Evolutionary conservation across 148 eudicot species (phyloP).

Genomic region (Agrostemma githago): DNA sequence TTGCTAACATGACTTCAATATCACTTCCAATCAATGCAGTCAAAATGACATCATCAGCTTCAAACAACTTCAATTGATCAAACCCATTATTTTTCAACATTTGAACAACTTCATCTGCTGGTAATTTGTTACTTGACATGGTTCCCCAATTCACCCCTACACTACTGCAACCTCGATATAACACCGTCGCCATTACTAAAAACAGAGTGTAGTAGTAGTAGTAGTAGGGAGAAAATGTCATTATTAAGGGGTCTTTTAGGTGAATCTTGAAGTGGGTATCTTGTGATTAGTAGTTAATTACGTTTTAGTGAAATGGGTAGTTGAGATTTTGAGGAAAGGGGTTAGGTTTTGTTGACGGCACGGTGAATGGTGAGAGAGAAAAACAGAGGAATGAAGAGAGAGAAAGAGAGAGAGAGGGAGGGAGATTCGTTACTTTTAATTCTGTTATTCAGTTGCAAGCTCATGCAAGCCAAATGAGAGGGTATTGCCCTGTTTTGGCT

Average conservation of each 20-base stretch:
- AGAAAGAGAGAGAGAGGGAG: slow-evolving; percentile 16
- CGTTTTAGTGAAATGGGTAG: slow-evolving; percentile 16
- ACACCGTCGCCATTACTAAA: not conserved
- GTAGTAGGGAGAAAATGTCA: slow-evolving; percentile 6
- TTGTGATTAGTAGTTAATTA: not conserved
- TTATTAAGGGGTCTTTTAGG: slow-evolving; percentile 14
- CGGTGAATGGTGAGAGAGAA: slow-evolving; percentile 20
- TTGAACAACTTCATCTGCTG: slow-evolving; percentile 61
- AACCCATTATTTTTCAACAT: slow-evolving; percentile 85
- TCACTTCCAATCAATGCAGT: slow-evolving; percentile 59
- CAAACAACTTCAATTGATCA: slow-evolving; percentile 78
- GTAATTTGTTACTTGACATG: slow-evolving; percentile 63
- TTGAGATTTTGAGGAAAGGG: slow-evolving; percentile 20
- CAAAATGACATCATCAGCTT: slow-evolving; percentile 67
- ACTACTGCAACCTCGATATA: slow-evolving; percentile 24
- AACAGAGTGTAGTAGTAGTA: slow-evolving; percentile 21
- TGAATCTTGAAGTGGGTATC: slow-evolving; percentile 33
- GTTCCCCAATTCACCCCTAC: slow-evolving; percentile 99
- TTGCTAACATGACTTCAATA: slow-evolving; percentile 81
- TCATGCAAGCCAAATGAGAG: slow-evolving; percentile 21
- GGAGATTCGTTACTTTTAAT: slow-evolving; percentile 42
- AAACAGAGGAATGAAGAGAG: slow-evolving; percentile 12
- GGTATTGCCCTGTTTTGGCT: not conserved
- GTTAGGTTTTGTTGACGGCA: slow-evolving; percentile 15
- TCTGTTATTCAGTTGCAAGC: slow-evolving; percentile 51